Base-by-base conservation (phyloP, 129 eudicot species). In the Smallanthus sonchifolius region DNA sequence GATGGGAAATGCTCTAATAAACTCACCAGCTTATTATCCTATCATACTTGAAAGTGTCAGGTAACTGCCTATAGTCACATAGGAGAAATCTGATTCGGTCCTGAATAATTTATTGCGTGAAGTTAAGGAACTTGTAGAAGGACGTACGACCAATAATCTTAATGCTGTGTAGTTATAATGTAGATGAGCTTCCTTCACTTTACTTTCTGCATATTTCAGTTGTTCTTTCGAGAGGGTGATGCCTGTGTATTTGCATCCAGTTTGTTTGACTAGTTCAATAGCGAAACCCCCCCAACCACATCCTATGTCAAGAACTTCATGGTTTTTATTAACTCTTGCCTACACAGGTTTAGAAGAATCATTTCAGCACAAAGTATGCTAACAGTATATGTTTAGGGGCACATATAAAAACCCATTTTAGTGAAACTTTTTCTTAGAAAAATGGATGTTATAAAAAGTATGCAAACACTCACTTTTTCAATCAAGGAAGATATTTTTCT, bases 251-350 rank as follows among this genome's bases (percentile, higher is more conserved):
- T 80, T 87, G 71, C 97, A 92, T 57, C 97, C 96, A 0, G 97
- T 88, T 79, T 81, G 66, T 70, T 77, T 87, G 5, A 92, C 97
- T 60, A 85, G 77, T 80, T 92, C 97, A 71, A 92, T 86, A 14
- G 96, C 97, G 15, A 92, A 72, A 52, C 77, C 78, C 52, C 97
- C 97, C 97, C 96, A 89, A 72, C 97, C 96, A 34, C 89, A 83
- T 17, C 97, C 97, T 59, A 92, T 92, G 70, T 92, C 97, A 44
- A 92, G 81, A 82, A 92, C 74, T 49, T 92, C 83, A 42, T 92
- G 91, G 8, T 82, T 65, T 76, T 80, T 85, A 4, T 77, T 61
- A 16, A 89, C 59, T 77, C 76, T 86, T 72, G 96, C 96, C 97
- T 92, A 67, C 13, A 67, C 62, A 32, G 4, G n/a, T 28, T 59